Evolutionary conservation across 2,329 filamentous ascomycete genomes (phyloP).

Genomic region (Neofusicoccum kwambonambiense): DNA sequence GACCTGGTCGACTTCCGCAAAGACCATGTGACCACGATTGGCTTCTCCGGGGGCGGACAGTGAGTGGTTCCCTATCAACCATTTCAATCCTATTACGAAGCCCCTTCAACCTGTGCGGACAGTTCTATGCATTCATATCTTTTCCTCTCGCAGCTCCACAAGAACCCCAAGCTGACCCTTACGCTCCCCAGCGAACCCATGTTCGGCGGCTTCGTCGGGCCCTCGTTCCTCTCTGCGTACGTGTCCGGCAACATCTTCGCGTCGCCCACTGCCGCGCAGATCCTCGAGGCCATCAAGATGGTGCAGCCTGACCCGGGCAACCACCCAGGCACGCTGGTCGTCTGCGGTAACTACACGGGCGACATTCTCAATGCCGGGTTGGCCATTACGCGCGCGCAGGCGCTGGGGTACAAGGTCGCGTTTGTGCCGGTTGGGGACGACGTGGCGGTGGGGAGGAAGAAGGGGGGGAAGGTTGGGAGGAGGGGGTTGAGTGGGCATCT

Average conservation of each 20-base stretch:
- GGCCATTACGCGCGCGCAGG: constrained; percentile 58
- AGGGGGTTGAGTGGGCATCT: constrained; percentile 63
- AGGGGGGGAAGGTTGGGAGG: constrained; percentile 58
- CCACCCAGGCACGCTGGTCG: constrained; percentile 53
- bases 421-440: constrained; percentile 65
- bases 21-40: constrained; percentile 36
- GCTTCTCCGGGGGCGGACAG: constrained; percentile 38
- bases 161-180: no score
- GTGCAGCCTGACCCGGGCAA: constrained; percentile 44
- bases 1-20: constrained; percentile 31
- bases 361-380: constrained; percentile 63
- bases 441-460: constrained; percentile 60
- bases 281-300: constrained; percentile 57
- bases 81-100: neutral
- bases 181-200: constrained; percentile 50
- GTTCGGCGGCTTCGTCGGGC: constrained; percentile 63
- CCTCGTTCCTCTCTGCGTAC: constrained; percentile 60
- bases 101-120: no score
- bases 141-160: no score
- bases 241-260: constrained; percentile 65
- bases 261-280: constrained; percentile 62
- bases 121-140: no score
- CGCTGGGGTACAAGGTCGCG: constrained; percentile 53
- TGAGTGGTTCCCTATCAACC: neutral
- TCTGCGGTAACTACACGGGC: constrained; percentile 66